Percentiles rank a stretch among this genome's conserved stretches.
phyloP scores from a whole-genome alignment of 2,329 filamentous ascomycete genomes.

The Colletotrichum navitas region DNA sequence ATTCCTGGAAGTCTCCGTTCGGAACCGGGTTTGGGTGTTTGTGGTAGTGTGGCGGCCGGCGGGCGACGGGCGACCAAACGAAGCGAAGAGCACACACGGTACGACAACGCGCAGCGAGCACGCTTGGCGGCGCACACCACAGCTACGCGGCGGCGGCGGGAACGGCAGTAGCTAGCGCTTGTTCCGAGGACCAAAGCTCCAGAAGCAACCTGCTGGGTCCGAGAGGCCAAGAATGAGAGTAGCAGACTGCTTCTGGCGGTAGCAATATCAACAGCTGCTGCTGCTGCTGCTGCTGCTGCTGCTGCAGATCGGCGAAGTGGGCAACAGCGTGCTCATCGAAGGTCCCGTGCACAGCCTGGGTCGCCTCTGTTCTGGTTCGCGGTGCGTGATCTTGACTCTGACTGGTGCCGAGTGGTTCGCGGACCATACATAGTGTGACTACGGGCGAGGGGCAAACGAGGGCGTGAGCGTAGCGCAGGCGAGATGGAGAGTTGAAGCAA shows the following conservation, averaged over 20 bases:
- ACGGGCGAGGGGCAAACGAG: slow-evolving; percentile 13
- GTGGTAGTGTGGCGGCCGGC: slow-evolving; percentile 9
- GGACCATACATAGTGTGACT: slow-evolving; percentile 39
- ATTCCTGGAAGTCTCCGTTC: slow-evolving; percentile 33
- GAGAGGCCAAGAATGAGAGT: background rate
- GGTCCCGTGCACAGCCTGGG: slow-evolving; percentile 14
- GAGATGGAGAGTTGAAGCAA: slow-evolving; percentile 28
- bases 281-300: slow-evolving; percentile 28
- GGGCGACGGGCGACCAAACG: slow-evolving; percentile 6
- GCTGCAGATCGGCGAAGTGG: slow-evolving; percentile 10
- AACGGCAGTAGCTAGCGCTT: slow-evolving; percentile 21
- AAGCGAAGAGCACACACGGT: slow-evolving; percentile 22
- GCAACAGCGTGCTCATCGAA: slow-evolving; percentile 31
- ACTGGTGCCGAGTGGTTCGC: slow-evolving; percentile 41
- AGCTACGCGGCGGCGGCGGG: slow-evolving; percentile 28
- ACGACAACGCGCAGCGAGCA: slow-evolving; percentile 10
- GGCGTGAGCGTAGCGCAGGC: slow-evolving; percentile 30
- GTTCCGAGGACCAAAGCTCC: slow-evolving; percentile 28
- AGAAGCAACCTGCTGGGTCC: slow-evolving; percentile 1
- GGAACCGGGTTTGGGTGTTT: slow-evolving; percentile 16
- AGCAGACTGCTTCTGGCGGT: slow-evolving; percentile 9
- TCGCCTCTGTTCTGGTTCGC: slow-evolving; percentile 35
- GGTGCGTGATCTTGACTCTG: slow-evolving; percentile 36
- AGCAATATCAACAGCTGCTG: slow-evolving; percentile 30
- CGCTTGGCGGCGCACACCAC: slow-evolving; percentile 28